These are phyloP conservation scores for Aspergillus novofumigatus DNA, from an alignment of 2,329 filamentous ascomycete species.

Conservation along the genomic window DNA sequence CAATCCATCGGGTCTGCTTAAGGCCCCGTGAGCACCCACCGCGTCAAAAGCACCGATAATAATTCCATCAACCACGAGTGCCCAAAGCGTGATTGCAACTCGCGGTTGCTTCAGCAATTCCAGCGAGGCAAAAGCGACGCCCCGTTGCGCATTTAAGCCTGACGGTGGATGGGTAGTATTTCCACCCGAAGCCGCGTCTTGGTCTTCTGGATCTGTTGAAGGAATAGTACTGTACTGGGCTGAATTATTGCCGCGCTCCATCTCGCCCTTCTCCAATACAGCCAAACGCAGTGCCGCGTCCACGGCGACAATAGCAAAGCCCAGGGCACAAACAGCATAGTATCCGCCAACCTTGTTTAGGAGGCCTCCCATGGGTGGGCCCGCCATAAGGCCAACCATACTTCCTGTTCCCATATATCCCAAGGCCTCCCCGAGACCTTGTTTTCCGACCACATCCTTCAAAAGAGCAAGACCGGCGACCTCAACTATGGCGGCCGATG, in stretches of 20 bases:
- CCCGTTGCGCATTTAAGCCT: not conserved
- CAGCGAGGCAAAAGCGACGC: slow-evolving; percentile 23
- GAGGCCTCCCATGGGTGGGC: slow-evolving; percentile 56
- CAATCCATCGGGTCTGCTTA: not conserved
- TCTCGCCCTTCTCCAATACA: slow-evolving; percentile 58
- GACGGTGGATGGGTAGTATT: slow-evolving; percentile 10
- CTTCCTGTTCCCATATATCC: slow-evolving; percentile 54
- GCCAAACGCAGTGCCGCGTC: slow-evolving; percentile 58
- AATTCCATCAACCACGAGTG: slow-evolving; percentile 1
- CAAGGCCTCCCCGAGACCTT: slow-evolving; percentile 57
- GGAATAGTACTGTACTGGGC: slow-evolving; percentile 15
- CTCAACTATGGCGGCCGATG: slow-evolving; percentile 57
- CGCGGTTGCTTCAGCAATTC: slow-evolving; percentile 3
- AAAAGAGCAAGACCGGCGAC: slow-evolving; percentile 55
- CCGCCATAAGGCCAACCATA: slow-evolving; percentile 51
- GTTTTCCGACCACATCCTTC: slow-evolving; percentile 53
- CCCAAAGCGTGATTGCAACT: slow-evolving; percentile 6
- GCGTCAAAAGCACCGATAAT: slow-evolving; percentile 27
- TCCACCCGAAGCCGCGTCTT: not conserved
- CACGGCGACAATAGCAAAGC: slow-evolving; percentile 50
- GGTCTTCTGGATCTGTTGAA: slow-evolving; percentile 1
- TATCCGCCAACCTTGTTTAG: slow-evolving; percentile 57
- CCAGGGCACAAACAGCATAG: slow-evolving; percentile 54
- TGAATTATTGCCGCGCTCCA: slow-evolving; percentile 18
- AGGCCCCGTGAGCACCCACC: slow-evolving; percentile 2